phyloP scores from a whole-genome alignment of 768 basidiomycete genomes.

The Punctularia strigosozonata region DNA sequence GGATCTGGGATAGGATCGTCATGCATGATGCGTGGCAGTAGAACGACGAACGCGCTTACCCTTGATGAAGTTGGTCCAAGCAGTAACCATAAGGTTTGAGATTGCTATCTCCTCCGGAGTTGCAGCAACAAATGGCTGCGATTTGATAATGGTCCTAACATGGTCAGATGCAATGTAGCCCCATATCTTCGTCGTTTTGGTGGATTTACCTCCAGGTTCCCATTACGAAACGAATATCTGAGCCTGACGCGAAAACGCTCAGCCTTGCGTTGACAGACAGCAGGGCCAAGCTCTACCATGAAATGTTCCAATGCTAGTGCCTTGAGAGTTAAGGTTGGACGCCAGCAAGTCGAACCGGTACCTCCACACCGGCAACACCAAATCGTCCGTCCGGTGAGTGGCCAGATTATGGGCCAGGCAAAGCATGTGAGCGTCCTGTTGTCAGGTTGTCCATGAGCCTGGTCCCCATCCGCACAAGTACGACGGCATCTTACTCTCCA shows the following conservation, averaged over 20 bases:
- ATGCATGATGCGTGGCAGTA: not conserved
- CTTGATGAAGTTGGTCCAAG: conserved; percentile 19
- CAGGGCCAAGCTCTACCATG: conserved; percentile 8
- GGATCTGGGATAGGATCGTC: conserved; percentile 7
- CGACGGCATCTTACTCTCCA: too few species aligned
- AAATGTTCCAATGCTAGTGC: conserved; percentile 12
- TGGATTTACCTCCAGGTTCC: conserved; percentile 8
- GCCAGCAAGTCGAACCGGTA: conserved; percentile 15
- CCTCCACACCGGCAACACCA: conserved; percentile 15
- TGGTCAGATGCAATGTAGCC: too few species aligned
- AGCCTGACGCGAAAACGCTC: conserved; percentile 1
- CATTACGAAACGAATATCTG: conserved; percentile 18
- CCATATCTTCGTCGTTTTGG: too few species aligned
- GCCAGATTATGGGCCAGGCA: conserved; percentile 14
- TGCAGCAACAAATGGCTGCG: conserved; percentile 14
- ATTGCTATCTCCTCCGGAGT: conserved; percentile 13
- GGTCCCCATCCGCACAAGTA: too few species aligned
- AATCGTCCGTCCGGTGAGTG: conserved; percentile 9
- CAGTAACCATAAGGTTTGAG: conserved; percentile 16
- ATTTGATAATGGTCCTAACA: too few species aligned
- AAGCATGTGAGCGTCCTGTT: conserved; percentile 16
- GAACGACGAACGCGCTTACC: conserved; percentile 4
- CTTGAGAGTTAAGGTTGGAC: conserved; percentile 13
- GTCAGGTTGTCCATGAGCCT: too few species aligned
- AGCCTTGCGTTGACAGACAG: not conserved